Evolutionary conservation across 305 asterid species (phyloP), one percentile per base, ranked within the genome.

Genomic region (Fraxinus velutina): DNA sequence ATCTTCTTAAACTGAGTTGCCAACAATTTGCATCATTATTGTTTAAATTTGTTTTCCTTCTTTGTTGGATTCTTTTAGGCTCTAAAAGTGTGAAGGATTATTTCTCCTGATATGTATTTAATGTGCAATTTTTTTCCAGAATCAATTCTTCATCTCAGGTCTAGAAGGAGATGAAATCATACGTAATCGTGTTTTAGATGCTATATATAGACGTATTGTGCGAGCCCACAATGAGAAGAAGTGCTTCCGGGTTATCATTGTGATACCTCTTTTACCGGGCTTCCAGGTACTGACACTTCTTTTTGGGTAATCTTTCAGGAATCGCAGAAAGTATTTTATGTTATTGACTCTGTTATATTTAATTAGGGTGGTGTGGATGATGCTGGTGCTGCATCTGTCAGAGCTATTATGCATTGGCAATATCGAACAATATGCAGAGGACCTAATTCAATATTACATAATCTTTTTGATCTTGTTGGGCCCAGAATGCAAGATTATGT

Each of bases 401-500:
- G 99, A 86, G 99, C 99, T 82, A 94, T 95, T 83, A 94, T 95
- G 97, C 99, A 92, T 87, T 95, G 99, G 99, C 97, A 94, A 82
- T 94, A 93, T 83, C 91, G 98, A 81, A 92, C 98, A 84, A 94
- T 95, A 81, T 88, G 88, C 86, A 88, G 97, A 84, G 98, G 98
- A 75, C 87, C 85, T 76, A 86, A 87, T 84, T 95, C 99, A 68
- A 95, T 95, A 87, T 81, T 95, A 88, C 96, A 94, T 85, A 95
- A 91, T 78, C 94, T 95, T 24, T 87, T 75, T 81, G 86, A 89
- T 78, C 85, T 88, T 81, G 86, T 95, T 84, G 99, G 98, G 76
- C 90, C 97, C 81, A 88, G 87, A 89, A 84, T 89, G 91, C 94
- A 91, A 13, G 98, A 94, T 60, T 95, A 94, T 77, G 87, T 95